Base-by-base conservation (phyloP, 441 rosid genomes). In the Euphorbia neoarborescens region DNA sequence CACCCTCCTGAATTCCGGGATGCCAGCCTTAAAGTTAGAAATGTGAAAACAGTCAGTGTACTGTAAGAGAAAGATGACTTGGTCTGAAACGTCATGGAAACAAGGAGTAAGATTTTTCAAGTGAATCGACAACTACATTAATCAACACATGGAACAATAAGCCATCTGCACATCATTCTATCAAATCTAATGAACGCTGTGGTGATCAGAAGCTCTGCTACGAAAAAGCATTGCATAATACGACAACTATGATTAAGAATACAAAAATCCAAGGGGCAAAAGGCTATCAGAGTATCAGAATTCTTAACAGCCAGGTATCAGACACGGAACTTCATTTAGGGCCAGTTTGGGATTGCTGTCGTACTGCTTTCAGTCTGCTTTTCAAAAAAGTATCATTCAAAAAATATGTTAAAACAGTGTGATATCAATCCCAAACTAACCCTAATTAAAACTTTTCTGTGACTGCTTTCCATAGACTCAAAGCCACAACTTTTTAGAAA, bases 1-100 rank as follows among this genome's bases (percentile, higher is more conserved):
- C 96, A 64, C 81, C 86, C 81, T 86, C 98, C 77, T 83, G 94
- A 78, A 94, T 80, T 72, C 99, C 99, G 81, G 99, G 98, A 76
- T 90, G 94, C 97, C 99, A 94, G 70, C 99, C 99, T 94, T 76
- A 48, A 24, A 78, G 76, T 58, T 66, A 82, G 71, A 74, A 78
- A 81, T 34, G 61, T n/a, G 25, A 50, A 78, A 74, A 78, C 70
- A 62, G 67, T 22, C 42, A 77, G 48, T 3, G 65, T n/a, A 66
- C 15, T 38, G 50, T 65, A 77, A 34, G 5, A 28, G 71, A 57
- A 73, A 79, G 61, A 46, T 46, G 65, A 57, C 10, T 28, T 66
- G 19, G 12, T 37, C 42, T 4, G 24, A 13, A 51, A 5, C 22
- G 24, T 57, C 4, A 30, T 19, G 25, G 59, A 22, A 64, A 70